A percentile compares a stretch with the other conserved stretches of the same genome.
Evolutionary conservation across 805 yeast species (phyloP).

Genomic region (Monosporozyma aquatica): DNA sequence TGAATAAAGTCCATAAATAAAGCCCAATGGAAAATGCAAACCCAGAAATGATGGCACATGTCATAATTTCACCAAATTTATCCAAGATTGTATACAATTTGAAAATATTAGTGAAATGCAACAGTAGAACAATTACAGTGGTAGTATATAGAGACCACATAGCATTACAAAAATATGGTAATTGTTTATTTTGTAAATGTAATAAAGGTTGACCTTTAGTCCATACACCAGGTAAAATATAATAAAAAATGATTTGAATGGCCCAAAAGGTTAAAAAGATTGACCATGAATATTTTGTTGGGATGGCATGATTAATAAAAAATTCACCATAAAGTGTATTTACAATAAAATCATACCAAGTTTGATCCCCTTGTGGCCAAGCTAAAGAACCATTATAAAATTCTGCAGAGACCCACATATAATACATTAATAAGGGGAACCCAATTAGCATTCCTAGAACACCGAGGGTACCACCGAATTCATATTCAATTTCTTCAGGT

Average conservation of each 20-base stretch:
- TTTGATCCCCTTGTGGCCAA: slow-evolving; percentile 54
- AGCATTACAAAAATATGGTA: slow-evolving; percentile 92
- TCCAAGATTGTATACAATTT: slow-evolving; percentile 68
- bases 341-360: slow-evolving; percentile 41
- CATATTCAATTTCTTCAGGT: slow-evolving; percentile 59
- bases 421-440: slow-evolving; percentile 89
- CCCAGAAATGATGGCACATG: slow-evolving; percentile 79
- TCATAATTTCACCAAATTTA: slow-evolving; percentile 84
- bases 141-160: slow-evolving; percentile 72
- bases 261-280: slow-evolving; percentile 63
- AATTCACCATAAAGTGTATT: slow-evolving; percentile 34
- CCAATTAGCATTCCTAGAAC: slow-evolving; percentile 86
- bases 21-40: slow-evolving; percentile 56
- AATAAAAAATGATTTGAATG: slow-evolving; percentile 65
- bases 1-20: slow-evolving; percentile 56
- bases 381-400: slow-evolving; percentile 72
- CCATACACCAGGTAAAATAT: slow-evolving; percentile 86
- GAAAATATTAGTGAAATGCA: slow-evolving; percentile 72
- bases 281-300: slow-evolving; percentile 52
- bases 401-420: slow-evolving; percentile 87
- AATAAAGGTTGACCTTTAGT: slow-evolving; percentile 88
- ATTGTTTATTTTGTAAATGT: slow-evolving; percentile 69
- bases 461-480: slow-evolving; percentile 90
- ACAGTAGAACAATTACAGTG: slow-evolving; percentile 43
- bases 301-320: slow-evolving; percentile 47